A percentile compares a stretch with the other conserved stretches of the same genome.
Evolutionary conservation across 306 rosid genomes (phyloP).

Genomic region (Prunus padus): DNA sequence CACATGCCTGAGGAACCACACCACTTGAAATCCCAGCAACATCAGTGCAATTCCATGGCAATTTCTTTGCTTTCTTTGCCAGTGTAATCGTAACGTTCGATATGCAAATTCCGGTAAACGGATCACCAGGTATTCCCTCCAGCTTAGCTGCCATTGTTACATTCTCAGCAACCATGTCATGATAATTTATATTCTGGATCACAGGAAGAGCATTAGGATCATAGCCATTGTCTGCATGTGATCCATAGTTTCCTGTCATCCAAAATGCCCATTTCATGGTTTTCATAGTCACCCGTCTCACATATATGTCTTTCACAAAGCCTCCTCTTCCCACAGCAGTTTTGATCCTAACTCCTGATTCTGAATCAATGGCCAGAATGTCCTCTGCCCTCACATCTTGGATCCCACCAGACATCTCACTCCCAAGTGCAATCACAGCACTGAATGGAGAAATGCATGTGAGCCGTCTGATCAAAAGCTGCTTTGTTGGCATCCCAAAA

Average conservation of each 20-base stretch:
- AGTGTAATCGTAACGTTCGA: slow-evolving; percentile 65
- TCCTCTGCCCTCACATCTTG: slow-evolving; percentile 76
- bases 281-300: slow-evolving; percentile 50
- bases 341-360: slow-evolving; percentile 74
- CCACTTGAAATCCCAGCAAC: slow-evolving; percentile 61
- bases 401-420: slow-evolving; percentile 86
- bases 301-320: slow-evolving; percentile 70
- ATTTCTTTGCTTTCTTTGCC: slow-evolving; percentile 52
- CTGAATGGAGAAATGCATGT: slow-evolving; percentile 77
- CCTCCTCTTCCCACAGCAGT: slow-evolving; percentile 82
- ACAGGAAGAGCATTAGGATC: slow-evolving; percentile 66
- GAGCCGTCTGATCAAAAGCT: slow-evolving; percentile 55
- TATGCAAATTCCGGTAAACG: slow-evolving; percentile 66
- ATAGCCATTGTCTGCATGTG: slow-evolving; percentile 61
- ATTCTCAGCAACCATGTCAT: slow-evolving; percentile 61
- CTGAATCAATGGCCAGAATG: slow-evolving; percentile 53
- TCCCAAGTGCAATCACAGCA: slow-evolving; percentile 77
- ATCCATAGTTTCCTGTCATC: slow-evolving; percentile 78
- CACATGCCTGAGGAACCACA: slow-evolving; percentile 60
- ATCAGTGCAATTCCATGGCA: slow-evolving; percentile 67
- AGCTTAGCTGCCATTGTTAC: slow-evolving; percentile 67
- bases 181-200: slow-evolving; percentile 52
- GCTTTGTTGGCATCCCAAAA: slow-evolving; percentile 74
- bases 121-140: slow-evolving; percentile 60
- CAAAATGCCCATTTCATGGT: slow-evolving; percentile 85